phyloP scores from a whole-genome alignment of 352 stramenopile species.

The Pythium guiyangense region DNA sequence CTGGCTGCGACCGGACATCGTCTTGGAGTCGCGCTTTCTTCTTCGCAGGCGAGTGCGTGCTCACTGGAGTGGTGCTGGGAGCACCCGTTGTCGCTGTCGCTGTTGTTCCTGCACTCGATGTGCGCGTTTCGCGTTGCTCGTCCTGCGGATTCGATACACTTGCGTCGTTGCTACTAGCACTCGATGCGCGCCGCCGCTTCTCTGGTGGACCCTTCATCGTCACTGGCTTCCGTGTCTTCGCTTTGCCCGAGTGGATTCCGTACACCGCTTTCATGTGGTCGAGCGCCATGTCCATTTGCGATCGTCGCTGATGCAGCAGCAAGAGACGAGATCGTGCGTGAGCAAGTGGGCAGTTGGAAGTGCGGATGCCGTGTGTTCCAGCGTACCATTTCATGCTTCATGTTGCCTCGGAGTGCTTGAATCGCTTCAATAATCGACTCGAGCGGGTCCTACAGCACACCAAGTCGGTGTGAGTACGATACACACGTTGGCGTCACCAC shows the following conservation, averaged over 20 bases:
- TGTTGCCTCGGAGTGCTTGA: conserved; percentile 24
- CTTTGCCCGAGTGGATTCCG: conserved; percentile 4
- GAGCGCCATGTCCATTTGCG: conserved; percentile 42
- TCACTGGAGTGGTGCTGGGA: background rate
- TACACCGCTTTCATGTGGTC: conserved; percentile 31
- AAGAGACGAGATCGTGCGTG: background rate
- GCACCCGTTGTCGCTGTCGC: no score
- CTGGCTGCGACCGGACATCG: no score
- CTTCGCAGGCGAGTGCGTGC: conserved; percentile 17
- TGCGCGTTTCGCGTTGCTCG: conserved; percentile 14
- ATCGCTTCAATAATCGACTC: conserved; percentile 37
- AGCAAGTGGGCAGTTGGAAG: conserved; percentile 2
- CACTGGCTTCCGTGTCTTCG: conserved; percentile 1
- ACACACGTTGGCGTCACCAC: no score
- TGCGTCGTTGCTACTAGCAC: conserved; percentile 1
- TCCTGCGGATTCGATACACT: no score
- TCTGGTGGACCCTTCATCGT: background rate
- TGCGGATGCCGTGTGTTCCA: no score
- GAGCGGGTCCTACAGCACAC: conserved; percentile 26
- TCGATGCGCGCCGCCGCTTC: conserved; percentile 1
- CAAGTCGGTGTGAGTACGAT: background rate
- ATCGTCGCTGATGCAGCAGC: conserved; percentile 4
- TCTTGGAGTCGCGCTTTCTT: no score
- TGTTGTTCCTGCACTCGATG: background rate
- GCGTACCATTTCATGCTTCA: conserved; percentile 39